Evolutionary conservation across 495 filamentous ascomycete species (phyloP).

Genomic region (Tuber melanosporum): DNA sequence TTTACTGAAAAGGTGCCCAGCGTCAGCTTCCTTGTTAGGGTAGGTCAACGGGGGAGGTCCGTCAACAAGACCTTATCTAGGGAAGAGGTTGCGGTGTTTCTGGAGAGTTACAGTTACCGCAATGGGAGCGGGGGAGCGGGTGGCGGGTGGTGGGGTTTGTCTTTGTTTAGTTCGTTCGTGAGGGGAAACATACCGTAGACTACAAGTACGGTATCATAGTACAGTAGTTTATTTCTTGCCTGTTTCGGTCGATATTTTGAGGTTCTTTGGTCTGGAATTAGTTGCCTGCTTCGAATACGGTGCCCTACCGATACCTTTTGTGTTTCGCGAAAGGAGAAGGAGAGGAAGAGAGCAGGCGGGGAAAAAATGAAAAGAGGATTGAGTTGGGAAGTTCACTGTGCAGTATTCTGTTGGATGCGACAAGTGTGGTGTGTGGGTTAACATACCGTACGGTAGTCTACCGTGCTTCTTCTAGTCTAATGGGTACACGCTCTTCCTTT

Average conservation of each 20-base stretch:
- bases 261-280: neutral
- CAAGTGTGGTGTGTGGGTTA: neutral
- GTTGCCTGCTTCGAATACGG: neutral
- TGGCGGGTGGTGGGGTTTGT: neutral
- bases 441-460: no score
- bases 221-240: neutral
- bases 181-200: neutral
- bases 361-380: neutral
- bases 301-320: neutral
- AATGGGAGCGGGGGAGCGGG: neutral
- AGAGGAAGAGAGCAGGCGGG: neutral
- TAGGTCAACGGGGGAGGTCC: neutral
- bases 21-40: neutral
- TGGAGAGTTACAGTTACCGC: neutral
- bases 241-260: neutral
- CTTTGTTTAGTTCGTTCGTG: neutral
- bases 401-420: neutral
- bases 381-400: neutral
- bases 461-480: neutral
- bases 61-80: neutral
- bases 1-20: neutral
- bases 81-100: constrained; percentile 1
- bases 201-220: no score
- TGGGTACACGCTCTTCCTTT: neutral
- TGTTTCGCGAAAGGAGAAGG: neutral